Base-by-base conservation (phyloP, 768 basidiomycete genomes). In the Russula virescens region DNA sequence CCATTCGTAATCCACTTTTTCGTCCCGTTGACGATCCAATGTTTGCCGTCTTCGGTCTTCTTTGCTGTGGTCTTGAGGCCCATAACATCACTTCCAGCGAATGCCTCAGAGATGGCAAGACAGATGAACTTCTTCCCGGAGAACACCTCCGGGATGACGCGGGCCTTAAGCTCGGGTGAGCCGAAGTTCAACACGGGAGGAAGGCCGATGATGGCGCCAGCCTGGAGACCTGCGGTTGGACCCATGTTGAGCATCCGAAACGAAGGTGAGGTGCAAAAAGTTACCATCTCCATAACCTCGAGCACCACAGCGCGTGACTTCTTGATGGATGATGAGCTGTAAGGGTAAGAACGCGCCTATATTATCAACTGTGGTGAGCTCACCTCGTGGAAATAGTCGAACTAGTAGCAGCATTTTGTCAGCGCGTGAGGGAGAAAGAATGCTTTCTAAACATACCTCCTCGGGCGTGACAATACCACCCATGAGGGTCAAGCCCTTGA, bases 1-100 rank as follows among this genome's bases (percentile, higher is more conserved):
- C 85, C 85, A 68, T 89, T 90, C n/a, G 87, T 88, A 67, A 90
- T 89, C 87, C 88, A 91, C 75, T 91, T 91, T 81, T 92, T 92
- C 64, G 85, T 88, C 55, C 89, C 93, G 67, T 89, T 91, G 68
- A 95, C 83, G 38, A 89, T 87, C 85, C 86, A 93, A 66, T 85
- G 78, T 72, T 89, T 89, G 31, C 91, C 92, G 70, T 94, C 91
- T 58, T 85, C 84, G 16, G 81, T 87, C 73, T 91, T 89, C 47
- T 79, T 83, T 9, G 92, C 94, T 3, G 82, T 84, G 4, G 91
- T 92, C 70, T 83, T 79, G 61, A 95, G 73, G 19, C 91, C 89
- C 73, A 81, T 79, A 10, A 97, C 92, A 72, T 95, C 93, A 67
- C 85, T 87, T 45, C 88, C 92, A 11, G 91, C 92, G 60, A 89